These are phyloP conservation scores for Ophiocordyceps camponoti-floridani DNA, from an alignment of 2,329 filamentous ascomycete genomes.

Conservation along the genomic window DNA sequence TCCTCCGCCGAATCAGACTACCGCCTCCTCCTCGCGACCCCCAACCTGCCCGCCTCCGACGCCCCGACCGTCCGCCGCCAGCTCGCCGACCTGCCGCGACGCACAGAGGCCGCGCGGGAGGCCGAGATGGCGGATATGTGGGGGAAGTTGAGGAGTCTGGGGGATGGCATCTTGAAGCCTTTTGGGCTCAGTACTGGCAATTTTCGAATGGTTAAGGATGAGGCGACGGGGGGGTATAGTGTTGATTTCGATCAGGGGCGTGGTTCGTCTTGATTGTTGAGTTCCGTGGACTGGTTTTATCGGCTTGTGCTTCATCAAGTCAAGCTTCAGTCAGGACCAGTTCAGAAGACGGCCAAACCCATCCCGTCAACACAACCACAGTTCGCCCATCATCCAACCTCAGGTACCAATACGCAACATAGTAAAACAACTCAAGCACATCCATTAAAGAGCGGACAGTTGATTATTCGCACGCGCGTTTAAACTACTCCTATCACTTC, in stretches of 20 bases:
- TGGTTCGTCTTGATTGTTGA: slow-evolving; percentile 6
- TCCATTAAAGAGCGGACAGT: no score
- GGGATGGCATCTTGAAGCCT: slow-evolving; percentile 79
- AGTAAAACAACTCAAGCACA: no score
- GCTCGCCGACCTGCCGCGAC: slow-evolving; percentile 45
- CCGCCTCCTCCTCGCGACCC: slow-evolving; percentile 39
- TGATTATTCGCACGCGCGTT: no score
- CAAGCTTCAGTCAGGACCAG: no score
- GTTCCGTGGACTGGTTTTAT: no score
- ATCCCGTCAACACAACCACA: no score
- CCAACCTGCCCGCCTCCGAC: slow-evolving; percentile 43
- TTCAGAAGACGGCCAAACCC: no score
- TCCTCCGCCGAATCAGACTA: slow-evolving; percentile 70
- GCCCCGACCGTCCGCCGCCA: slow-evolving; percentile 48
- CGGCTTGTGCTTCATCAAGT: not conserved
- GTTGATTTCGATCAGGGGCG: slow-evolving; percentile 55
- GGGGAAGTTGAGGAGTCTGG: slow-evolving; percentile 83
- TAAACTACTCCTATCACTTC: no score
- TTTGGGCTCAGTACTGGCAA: slow-evolving; percentile 90
- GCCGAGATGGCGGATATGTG: slow-evolving; percentile 92
- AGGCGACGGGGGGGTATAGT: slow-evolving; percentile 78
- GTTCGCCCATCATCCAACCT: no score
- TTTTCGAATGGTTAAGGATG: slow-evolving; percentile 86
- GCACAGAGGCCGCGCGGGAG: slow-evolving; percentile 63
- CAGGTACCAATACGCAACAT: no score